Conservation (phyloP, 257 asterid genomes). For the Ehretia macrophylla region DNA sequence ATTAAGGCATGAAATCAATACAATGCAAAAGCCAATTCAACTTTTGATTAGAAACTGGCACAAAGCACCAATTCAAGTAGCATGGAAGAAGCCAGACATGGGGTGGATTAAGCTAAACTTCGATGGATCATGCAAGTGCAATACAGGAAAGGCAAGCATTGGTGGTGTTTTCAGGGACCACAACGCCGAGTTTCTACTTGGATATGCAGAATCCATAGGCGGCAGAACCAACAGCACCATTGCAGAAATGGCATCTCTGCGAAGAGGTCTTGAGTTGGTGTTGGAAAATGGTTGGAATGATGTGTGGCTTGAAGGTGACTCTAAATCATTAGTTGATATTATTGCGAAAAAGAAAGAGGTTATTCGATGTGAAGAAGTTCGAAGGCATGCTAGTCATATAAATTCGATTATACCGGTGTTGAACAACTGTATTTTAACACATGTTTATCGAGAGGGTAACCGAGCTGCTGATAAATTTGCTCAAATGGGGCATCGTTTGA, state of each 20-base stretch:
- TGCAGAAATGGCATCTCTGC: constrained; percentile 62
- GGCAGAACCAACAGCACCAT: constrained; percentile 45
- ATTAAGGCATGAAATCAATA: constrained; percentile 3
- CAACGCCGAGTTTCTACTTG: constrained; percentile 57
- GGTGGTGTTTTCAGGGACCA: constrained; percentile 71
- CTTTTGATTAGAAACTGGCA: constrained; percentile 39
- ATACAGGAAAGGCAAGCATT: constrained; percentile 60
- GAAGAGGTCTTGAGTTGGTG: constrained; percentile 62
- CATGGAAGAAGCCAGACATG: constrained; percentile 52
- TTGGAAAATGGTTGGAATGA: constrained; percentile 61
- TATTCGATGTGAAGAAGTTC: constrained; percentile 38
- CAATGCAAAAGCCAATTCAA: constrained; percentile 24
- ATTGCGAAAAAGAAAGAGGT: constrained; percentile 31
- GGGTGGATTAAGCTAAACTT: constrained; percentile 77
- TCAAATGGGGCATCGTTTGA: constrained; percentile 50
- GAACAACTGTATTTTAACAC: constrained; percentile 41
- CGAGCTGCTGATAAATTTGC: constrained; percentile 78
- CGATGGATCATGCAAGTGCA: constrained; percentile 75
- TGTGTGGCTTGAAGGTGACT: constrained; percentile 77
- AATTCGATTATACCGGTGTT: constrained; percentile 46
- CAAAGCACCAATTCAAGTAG: constrained; percentile 33
- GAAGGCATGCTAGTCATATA: constrained; percentile 34
- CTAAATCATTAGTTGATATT: constrained; percentile 49
- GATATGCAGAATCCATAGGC: constrained; percentile 63
- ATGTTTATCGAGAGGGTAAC: constrained; percentile 62